These are phyloP conservation scores for Apiosordaria backusii DNA, from an alignment of 495 filamentous ascomycete species.

Conservation along the genomic window DNA sequence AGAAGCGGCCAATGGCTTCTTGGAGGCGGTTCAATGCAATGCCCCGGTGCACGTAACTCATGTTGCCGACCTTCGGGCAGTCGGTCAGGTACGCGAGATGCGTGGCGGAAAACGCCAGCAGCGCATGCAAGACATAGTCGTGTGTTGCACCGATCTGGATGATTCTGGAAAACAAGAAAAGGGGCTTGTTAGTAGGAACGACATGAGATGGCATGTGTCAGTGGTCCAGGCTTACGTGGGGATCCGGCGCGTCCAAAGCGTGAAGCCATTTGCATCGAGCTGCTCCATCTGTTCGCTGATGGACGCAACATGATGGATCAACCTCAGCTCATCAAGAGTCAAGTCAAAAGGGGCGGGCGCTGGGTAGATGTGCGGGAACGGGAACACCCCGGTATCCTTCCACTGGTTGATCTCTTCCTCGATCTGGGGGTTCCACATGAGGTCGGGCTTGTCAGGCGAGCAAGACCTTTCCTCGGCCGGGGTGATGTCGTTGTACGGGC, in stretches of 20 bases:
- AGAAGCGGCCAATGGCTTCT: constrained; percentile 80
- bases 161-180: constrained; percentile 55
- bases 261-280: constrained; percentile 72
- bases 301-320: constrained; percentile 87
- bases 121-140: constrained; percentile 86
- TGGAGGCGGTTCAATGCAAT: constrained; percentile 84
- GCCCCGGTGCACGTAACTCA: constrained; percentile 82
- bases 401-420: constrained; percentile 78
- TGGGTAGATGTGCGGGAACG: constrained; percentile 74
- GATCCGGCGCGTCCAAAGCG: constrained; percentile 87
- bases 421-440: constrained; percentile 77
- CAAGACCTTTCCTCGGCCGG: constrained; percentile 61
- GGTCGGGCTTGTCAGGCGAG: constrained; percentile 68
- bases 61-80: constrained; percentile 74
- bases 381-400: constrained; percentile 79
- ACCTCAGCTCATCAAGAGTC: constrained; percentile 71
- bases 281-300: constrained; percentile 78
- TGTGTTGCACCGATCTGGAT: constrained; percentile 75
- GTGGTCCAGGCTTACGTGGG: constrained; percentile 64
- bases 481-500: constrained; percentile 87
- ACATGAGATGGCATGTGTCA: not conserved
- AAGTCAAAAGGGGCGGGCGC: constrained; percentile 61
- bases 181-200: constrained; percentile 27
- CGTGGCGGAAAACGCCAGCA: constrained; percentile 85
- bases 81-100: constrained; percentile 84